Base-by-base conservation (phyloP, 306 rosid genomes). In the Casuarina cunninghamiana region DNA sequence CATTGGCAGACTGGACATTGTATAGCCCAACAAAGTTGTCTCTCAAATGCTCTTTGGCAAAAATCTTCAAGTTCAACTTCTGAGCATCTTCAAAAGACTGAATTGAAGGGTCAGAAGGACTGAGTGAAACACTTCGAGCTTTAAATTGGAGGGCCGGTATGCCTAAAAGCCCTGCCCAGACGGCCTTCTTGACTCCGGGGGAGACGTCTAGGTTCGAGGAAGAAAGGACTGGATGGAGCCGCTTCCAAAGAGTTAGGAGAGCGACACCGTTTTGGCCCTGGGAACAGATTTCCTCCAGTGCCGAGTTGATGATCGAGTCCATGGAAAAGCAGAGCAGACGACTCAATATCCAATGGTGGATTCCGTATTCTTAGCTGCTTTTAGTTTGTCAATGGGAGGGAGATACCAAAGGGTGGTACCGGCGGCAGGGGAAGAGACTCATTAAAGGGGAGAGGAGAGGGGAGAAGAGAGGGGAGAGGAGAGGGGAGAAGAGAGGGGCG, bases 21-120 rank as follows among this genome's bases (percentile, higher is more conserved):
- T 94, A 92, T n/a, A 94, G 93, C 10, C 97, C 96, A 9, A 89
- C 15, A 67, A 94, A 94, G 87, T 72, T 90, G 60, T 92, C 81
- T 48, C 75, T 72, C 32, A 92, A 89, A 50, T 60, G 82, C 46
- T 82, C 85, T 12, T 79, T 82, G 49, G 97, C 84, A 46, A 88
- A 83, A 74, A 90, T 65, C 77, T 81, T 92, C 50, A 90, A 53
- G 50, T 83, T 79, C 71, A 86, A 76, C 4, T 68, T 83, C 70
- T 92, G 88, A 10, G 93, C 91, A 37, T 81, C 83, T 49, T 86
- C 78, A 78, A 81, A 74, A 53, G 88, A 77, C 82, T 54, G 84
- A 42, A 88, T 78, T 16, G 84, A 78, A 38, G 88, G 84, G 75
- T 86, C 84, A n/a, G 72, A 58, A 10, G 85, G 21, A 76, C 54